Evolutionary conservation across 164 flowering plant species (phyloP).

Genomic region (Liriodendron chinense): DNA sequence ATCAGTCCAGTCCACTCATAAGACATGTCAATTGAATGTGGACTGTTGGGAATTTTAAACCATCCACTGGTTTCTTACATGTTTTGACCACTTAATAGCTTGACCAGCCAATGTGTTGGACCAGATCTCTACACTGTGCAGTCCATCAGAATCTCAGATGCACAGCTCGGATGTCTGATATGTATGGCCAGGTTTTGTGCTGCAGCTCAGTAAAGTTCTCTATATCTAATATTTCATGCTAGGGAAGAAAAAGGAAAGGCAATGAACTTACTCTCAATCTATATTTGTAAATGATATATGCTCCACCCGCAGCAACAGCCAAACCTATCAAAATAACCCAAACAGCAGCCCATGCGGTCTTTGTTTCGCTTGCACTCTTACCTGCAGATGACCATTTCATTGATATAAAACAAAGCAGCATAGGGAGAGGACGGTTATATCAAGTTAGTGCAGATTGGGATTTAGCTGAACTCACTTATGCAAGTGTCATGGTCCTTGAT

Average conservation of each 20-base stretch:
- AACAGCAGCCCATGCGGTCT: constrained; percentile 73
- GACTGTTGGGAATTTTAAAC: neutral
- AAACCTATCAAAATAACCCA: constrained; percentile 77
- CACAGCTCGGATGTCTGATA: neutral
- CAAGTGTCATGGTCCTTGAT: constrained; percentile 88
- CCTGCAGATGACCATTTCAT: constrained; percentile 39
- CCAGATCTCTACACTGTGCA: neutral
- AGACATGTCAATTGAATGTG: neutral
- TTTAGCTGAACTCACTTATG: constrained; percentile 55
- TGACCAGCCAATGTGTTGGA: neutral
- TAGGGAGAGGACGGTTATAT: neutral
- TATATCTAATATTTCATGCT: neutral
- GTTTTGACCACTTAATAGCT: no score
- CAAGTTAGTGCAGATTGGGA: neutral
- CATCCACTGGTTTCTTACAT: neutral
- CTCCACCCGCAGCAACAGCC: constrained; percentile 70
- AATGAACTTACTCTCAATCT: constrained; percentile 71
- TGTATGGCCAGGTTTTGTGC: neutral
- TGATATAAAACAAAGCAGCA: constrained; percentile 7
- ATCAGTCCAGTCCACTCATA: neutral
- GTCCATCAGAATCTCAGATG: neutral
- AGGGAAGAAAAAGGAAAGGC: constrained; percentile 1
- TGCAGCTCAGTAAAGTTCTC: no score
- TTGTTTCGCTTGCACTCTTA: constrained; percentile 49
- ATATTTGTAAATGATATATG: constrained; percentile 81